Conservation (phyloP, 208 protist genomes). For the Crithidia acanthocephali region DNA sequence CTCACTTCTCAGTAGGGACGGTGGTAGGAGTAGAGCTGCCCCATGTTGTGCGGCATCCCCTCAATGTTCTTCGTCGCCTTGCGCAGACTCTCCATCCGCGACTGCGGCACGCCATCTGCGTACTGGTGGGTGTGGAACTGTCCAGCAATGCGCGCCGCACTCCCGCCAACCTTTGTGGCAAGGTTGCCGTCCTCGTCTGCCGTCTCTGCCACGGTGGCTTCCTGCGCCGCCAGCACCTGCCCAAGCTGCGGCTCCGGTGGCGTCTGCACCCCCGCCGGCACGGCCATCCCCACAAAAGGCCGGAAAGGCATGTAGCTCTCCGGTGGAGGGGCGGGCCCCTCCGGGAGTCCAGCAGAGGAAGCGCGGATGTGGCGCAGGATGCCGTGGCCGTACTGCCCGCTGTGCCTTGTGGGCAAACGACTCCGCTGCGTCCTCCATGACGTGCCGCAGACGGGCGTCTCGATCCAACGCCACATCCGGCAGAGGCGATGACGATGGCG, state of each 20-base stretch:
- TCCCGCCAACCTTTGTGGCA: not conserved
- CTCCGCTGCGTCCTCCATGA: constrained; percentile 62
- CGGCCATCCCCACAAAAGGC: constrained; percentile 56
- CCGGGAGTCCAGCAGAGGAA: constrained; percentile 1
- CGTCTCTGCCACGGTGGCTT: constrained; percentile 17
- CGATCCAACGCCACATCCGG: constrained; percentile 33
- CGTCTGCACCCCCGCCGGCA: constrained; percentile 65
- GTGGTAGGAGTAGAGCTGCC: constrained; percentile 87
- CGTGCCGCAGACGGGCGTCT: constrained; percentile 66
- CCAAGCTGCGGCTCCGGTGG: constrained; percentile 51
- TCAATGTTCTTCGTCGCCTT: constrained; percentile 40
- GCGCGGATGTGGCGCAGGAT: constrained; percentile 52
- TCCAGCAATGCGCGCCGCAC: constrained; percentile 8
- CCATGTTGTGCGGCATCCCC: constrained; percentile 77
- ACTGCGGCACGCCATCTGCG: constrained; percentile 35
- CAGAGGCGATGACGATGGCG: not conserved
- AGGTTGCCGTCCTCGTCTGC: not conserved
- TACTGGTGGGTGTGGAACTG: constrained; percentile 35
- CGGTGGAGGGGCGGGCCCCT: constrained; percentile 40
- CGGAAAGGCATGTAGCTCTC: constrained; percentile 76
- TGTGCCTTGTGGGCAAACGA: constrained; percentile 46
- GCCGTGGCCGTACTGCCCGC: constrained; percentile 65
- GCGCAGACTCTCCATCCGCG: constrained; percentile 23
- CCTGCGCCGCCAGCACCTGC: constrained; percentile 21
- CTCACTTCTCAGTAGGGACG: too few relatives aligned